Evolutionary conservation across 352 stramenopile species (phyloP).

Genomic region (Globisporangium okanoganense): DNA sequence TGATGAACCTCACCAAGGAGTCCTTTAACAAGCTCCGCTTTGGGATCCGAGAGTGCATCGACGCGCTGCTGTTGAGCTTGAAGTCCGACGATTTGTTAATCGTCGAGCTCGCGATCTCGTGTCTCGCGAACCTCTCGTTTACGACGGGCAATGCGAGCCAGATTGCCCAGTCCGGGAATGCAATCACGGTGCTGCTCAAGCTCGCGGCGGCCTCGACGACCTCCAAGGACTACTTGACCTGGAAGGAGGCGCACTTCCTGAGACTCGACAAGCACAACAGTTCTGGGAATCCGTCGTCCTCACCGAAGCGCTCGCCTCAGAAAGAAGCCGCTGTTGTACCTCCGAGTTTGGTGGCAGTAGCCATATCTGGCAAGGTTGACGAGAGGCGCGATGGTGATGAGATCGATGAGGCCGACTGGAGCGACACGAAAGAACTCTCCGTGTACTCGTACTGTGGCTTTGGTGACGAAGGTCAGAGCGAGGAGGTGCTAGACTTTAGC

Average conservation of each 20-base stretch:
- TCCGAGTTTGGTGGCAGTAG: background rate
- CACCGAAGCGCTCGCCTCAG: conserved; percentile 5
- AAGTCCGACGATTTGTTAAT: conserved; percentile 57
- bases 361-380: background rate
- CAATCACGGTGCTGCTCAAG: conserved; percentile 42
- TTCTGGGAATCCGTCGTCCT: background rate
- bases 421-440: conserved; percentile 8
- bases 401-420: conserved; percentile 8
- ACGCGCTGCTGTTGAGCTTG: conserved; percentile 44
- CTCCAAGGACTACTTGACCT: conserved; percentile 51
- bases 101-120: conserved; percentile 58
- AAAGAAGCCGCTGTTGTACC: conserved; percentile 1
- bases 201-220: conserved; percentile 38
- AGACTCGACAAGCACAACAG: conserved; percentile 14
- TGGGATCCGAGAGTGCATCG: conserved; percentile 48
- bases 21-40: conserved; percentile 81
- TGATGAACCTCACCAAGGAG: conserved; percentile 64
- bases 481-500: conserved; percentile 48
- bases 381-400: conserved; percentile 11
- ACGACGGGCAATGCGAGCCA: conserved; percentile 31
- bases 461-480: conserved; percentile 13
- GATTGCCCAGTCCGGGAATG: conserved; percentile 35
- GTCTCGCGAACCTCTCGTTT: conserved; percentile 69
- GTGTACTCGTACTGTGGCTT: conserved; percentile 7
- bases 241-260: conserved; percentile 31